Evolutionary conservation across 805 yeast species (phyloP).

Genomic region (Nakazawaea siamensis): DNA sequence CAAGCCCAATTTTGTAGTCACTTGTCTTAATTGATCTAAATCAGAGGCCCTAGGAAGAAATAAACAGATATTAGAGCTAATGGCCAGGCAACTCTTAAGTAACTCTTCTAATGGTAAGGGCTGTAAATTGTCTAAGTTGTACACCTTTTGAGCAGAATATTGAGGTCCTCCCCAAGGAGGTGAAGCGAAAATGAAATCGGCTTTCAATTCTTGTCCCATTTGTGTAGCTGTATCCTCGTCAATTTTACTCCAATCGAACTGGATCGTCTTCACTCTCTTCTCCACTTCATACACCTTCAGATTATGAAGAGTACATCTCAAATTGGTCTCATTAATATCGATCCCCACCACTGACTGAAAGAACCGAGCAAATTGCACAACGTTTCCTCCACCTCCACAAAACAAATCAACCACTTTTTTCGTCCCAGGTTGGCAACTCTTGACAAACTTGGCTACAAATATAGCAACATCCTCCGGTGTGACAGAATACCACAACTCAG

Average conservation of each 20-base stretch:
- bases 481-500: conserved; percentile 80
- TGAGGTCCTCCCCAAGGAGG: conserved; percentile 88
- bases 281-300: conserved; percentile 52
- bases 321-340: conserved; percentile 51
- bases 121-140: conserved; percentile 35
- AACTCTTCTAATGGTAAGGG: conserved; percentile 44
- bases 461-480: conserved; percentile 75
- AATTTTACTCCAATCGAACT: conserved; percentile 36
- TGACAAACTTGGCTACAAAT: conserved; percentile 45
- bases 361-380: conserved; percentile 60
- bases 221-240: conserved; percentile 6
- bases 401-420: conserved; percentile 54
- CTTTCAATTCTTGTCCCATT: conserved; percentile 11
- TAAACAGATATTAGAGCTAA: conserved; percentile 42
- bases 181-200: conserved; percentile 58
- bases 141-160: conserved; percentile 34
- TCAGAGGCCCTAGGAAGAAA: conserved; percentile 59
- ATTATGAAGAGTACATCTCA: conserved; percentile 62
- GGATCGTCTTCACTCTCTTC: conserved; percentile 37
- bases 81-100: conserved; percentile 30
- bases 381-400: conserved; percentile 86
- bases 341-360: conserved; percentile 55
- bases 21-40: conserved; percentile 38
- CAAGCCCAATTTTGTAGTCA: conserved; percentile 41
- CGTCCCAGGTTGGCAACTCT: conserved; percentile 42